phyloP scores from a whole-genome alignment of 495 filamentous ascomycete genomes.

The Cenococcum geophilum region DNA sequence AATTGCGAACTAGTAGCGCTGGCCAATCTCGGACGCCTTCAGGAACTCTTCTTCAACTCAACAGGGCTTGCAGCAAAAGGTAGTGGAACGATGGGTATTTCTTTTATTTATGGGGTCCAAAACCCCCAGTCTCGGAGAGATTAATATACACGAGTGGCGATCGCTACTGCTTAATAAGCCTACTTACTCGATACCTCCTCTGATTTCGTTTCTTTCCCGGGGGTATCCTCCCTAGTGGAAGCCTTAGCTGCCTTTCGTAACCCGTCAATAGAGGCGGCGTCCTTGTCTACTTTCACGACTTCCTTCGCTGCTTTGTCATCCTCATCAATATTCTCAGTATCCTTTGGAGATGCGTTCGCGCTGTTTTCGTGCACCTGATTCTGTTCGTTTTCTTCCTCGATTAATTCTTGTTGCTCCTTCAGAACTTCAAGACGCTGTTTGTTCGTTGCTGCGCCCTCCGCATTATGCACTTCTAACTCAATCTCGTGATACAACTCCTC shows the following conservation, averaged over 20 bases:
- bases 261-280: conserved; percentile 19
- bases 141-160: conserved; percentile 5
- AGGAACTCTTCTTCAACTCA: no score
- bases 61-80: no score
- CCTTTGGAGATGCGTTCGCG: conserved; percentile 52
- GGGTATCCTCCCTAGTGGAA: conserved; percentile 15
- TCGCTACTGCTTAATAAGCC: conserved; percentile 20
- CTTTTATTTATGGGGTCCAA: no score
- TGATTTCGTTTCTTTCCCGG: not conserved
- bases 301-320: conserved; percentile 51
- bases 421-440: conserved; percentile 98
- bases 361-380: conserved; percentile 61
- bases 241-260: not conserved
- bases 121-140: no score
- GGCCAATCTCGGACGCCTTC: no score
- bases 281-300: conserved; percentile 38
- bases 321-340: conserved; percentile 80
- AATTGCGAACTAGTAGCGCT: no score
- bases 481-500: conserved; percentile 99
- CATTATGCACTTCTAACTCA: conserved; percentile 94
- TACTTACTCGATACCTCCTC: not conserved
- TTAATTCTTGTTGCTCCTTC: conserved; percentile 97
- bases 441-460: conserved; percentile 96
- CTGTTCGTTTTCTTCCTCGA: conserved; percentile 94
- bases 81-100: no score